Evolutionary conservation across 176 grass and related monocot genomes (phyloP), one percentile per base, ranked within the genome.

Genomic region (Triticum turgidum): DNA sequence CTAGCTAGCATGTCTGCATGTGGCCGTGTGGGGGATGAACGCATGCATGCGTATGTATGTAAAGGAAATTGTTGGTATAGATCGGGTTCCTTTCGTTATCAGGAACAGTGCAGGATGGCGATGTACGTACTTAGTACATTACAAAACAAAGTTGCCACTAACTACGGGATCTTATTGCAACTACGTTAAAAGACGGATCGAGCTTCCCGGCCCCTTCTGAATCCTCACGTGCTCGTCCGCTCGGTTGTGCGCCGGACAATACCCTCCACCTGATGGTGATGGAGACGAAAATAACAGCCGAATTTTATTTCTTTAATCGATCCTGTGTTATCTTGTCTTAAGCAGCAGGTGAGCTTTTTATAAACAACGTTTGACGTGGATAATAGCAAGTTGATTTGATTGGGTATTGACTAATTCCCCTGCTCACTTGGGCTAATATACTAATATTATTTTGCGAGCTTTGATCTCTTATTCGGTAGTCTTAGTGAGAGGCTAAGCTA

Each of bases 161-260:
- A 70, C 21, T 5, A 65, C 13, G 49, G 8, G 38, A 77, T 82
- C 38, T 76, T 34, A 32, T 30, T 67, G 54, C 54, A 59, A 59
- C 27, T 76, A 70, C 61, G 38, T 12, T 86, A 18, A 69, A 83
- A 82, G 34, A 20, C 52, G 14, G 74, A 11, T 44, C 11, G 45
- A 84, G 81, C 56, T 91, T 87, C 85, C 61, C 7, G 67, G 75
- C 38, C 75, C 76, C 35, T 87, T 91, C 85, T 80, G 32, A 51
- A 87, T n/a, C 1, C 56, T 11, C 85, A 84, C 89, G 85, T 87
- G 89, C 67, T 84, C 69, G 29, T 0, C 0, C 54, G 1, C 21
- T 58, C 24, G 62, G 24, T 65, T 29, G 11, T 29, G 11, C 62
- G 37, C 42, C 25, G 78, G 17, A 38, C 13, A 18, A 35, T 0